Evolutionary conservation across 441 rosid species (phyloP), one percentile per base, ranked within the genome.

Genomic region (Aleurites moluccanus): DNA sequence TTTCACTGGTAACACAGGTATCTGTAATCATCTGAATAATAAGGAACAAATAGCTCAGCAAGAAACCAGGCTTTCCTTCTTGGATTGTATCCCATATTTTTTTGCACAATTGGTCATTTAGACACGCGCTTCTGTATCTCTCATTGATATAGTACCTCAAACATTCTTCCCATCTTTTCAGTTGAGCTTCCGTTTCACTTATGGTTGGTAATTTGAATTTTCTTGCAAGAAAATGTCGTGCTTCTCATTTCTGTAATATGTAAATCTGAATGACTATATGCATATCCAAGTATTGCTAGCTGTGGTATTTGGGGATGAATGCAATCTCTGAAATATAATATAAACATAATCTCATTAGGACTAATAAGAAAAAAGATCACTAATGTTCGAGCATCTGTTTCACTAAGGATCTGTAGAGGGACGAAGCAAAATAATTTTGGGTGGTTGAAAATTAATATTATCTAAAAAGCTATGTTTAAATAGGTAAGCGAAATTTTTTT

Each of bases 261-360:
- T 72, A 83, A 49, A 60, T 69, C 69, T 3, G 84, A 11, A 27
- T 66, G 2, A 71, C 82, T 85, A n/a, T 80, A 78, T 2, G 83
- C 81, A 71, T 60, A 83, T 69, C 88, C 87, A 2, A 85, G 73
- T 25, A 83, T 74, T 9, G 88, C 82, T 27, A 85, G 82, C 45
- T 86, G 88, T 18, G 90, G 90, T 30, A 85, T 85, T 21, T 45
- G 66, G 2, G 86, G 83, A 67, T 81, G 82, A 44, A 86, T 79
- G 77, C 85, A 81, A 45, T 79, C 86, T 82, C 89, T 86, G 77
- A 35, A 53, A 21, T 67, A 42, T 52, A 42, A 55, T 45, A 18
- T 5, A 35, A 35, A 56, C 52, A 67, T 20, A 28, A 5, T 49
- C 10, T 53, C 11, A 35, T 25, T n/a, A 56, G 15, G 21, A 33